A percentile compares a stretch with the other conserved stretches of the same genome.
Evolutionary conservation across 129 eudicot genomes (phyloP).

Genomic region (Mikania micrantha): DNA sequence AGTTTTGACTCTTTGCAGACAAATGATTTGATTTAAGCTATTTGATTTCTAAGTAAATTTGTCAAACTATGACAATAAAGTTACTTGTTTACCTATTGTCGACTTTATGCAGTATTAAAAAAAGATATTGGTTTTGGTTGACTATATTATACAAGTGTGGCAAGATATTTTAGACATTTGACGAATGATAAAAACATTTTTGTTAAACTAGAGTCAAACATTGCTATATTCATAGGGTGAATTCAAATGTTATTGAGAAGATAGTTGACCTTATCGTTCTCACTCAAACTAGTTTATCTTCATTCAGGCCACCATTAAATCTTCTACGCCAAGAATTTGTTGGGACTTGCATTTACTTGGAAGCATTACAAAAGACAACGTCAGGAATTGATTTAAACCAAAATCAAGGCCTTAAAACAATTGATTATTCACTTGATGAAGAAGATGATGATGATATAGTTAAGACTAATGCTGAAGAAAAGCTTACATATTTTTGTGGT

Average conservation of each 20-base stretch:
- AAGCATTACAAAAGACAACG: slow-evolving; percentile 75
- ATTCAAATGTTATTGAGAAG: slow-evolving; percentile 34
- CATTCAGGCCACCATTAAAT: slow-evolving; percentile 85
- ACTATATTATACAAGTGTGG: not conserved
- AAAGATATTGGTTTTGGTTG: not conserved
- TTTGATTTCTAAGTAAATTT: not conserved
- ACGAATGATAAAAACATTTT: slow-evolving; percentile 16
- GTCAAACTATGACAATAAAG: not conserved
- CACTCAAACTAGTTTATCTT: slow-evolving; percentile 29
- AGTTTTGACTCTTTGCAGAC: too few species aligned
- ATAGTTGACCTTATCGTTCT: slow-evolving; percentile 37
- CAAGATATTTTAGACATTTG: slow-evolving; percentile 8
- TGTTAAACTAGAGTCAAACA: slow-evolving; percentile 30
- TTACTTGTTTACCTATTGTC: not conserved
- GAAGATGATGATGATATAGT: slow-evolving; percentile 17
- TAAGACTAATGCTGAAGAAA: slow-evolving; percentile 41
- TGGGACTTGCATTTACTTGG: slow-evolving; percentile 78
- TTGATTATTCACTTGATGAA: slow-evolving; percentile 17
- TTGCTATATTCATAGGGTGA: slow-evolving; percentile 28
- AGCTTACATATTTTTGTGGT: slow-evolving; percentile 78
- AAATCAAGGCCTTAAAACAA: slow-evolving; percentile 21
- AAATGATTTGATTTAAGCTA: not conserved
- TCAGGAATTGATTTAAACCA: slow-evolving; percentile 26
- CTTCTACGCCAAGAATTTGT: slow-evolving; percentile 90
- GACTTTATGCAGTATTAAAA: not conserved